phyloP scores from a whole-genome alignment of 768 basidiomycete genomes.

The Auriscalpium vulgare region DNA sequence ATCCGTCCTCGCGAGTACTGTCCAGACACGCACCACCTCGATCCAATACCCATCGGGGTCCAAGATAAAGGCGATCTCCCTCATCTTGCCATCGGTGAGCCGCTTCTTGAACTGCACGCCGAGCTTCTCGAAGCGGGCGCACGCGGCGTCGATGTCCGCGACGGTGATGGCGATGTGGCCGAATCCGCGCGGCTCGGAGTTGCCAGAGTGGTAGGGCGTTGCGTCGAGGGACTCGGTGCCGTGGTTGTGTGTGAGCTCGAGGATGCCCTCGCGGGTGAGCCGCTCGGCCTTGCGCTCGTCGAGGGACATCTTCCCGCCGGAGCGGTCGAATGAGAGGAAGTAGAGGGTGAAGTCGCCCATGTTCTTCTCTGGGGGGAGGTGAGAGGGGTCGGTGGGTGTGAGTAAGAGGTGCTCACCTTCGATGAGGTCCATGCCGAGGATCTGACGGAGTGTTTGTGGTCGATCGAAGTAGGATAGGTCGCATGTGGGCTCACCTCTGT shows the following conservation, averaged over 20 bases:
- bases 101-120: constrained; percentile 85
- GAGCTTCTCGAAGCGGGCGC: constrained; percentile 71
- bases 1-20: no score
- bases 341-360: constrained; percentile 67
- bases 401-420: constrained; percentile 14
- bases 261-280: constrained; percentile 65
- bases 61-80: constrained; percentile 72
- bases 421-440: constrained; percentile 26
- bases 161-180: constrained; percentile 88
- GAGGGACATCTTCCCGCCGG: constrained; percentile 35
- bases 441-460: constrained; percentile 4
- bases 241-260: constrained; percentile 86
- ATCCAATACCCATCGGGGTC: constrained; percentile 65
- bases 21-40: constrained; percentile 9
- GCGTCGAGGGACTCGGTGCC: constrained; percentile 83
- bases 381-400: not conserved
- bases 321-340: constrained; percentile 77
- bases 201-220: constrained; percentile 80
- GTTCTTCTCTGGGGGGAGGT: constrained; percentile 35
- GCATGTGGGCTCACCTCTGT: constrained; percentile 41
- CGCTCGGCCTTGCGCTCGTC: constrained; percentile 45
- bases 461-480: not conserved
- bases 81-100: constrained; percentile 82
- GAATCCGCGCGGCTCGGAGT: constrained; percentile 73
- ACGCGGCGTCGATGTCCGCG: constrained; percentile 75